Evolutionary conservation across 2,329 filamentous ascomycete genomes (phyloP).

Genomic region (Phaeosphaeriaceae sp.): DNA sequence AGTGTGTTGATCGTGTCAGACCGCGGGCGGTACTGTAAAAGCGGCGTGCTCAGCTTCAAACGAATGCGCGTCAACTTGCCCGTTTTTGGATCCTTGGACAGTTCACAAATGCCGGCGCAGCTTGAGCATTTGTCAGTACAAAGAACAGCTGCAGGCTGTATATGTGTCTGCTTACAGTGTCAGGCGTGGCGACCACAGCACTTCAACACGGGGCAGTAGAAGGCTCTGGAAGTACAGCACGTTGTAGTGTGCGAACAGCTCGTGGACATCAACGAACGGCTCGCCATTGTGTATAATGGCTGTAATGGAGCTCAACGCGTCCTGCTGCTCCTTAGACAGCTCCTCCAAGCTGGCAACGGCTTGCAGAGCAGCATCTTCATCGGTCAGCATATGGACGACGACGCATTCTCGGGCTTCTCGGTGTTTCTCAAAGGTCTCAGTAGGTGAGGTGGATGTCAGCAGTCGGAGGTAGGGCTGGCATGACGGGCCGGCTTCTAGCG

Average conservation of each 20-base stretch:
- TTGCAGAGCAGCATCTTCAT: slow-evolving; percentile 50
- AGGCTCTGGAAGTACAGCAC: slow-evolving; percentile 53
- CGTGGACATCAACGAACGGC: slow-evolving; percentile 51
- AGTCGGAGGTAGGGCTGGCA: not conserved
- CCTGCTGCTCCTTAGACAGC: slow-evolving; percentile 43
- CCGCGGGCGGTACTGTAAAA: slow-evolving; percentile 54
- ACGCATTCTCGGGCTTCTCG: slow-evolving; percentile 13
- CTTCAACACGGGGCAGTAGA: slow-evolving; percentile 49
- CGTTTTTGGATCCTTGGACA: slow-evolving; percentile 47
- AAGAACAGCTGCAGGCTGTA: slow-evolving; percentile 3
- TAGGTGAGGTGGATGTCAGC: not conserved
- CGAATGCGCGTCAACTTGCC: slow-evolving; percentile 50
- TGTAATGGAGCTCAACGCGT: slow-evolving; percentile 44
- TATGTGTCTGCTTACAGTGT: slow-evolving; percentile 45
- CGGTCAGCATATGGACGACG: slow-evolving; percentile 47
- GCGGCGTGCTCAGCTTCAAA: slow-evolving; percentile 53
- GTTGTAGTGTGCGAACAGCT: slow-evolving; percentile 51
- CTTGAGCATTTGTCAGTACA: slow-evolving; percentile 23
- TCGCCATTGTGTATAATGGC: slow-evolving; percentile 46
- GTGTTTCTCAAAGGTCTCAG: slow-evolving; percentile 8
- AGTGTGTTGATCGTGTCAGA: slow-evolving; percentile 54
- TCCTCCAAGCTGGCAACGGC: slow-evolving; percentile 47
- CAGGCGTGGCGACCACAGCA: slow-evolving; percentile 53
- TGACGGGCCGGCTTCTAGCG: slow-evolving; percentile 5
- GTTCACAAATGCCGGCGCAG: slow-evolving; percentile 56